phyloP scores from a whole-genome alignment of 2,329 filamentous ascomycete genomes.

The Xylariaceae sp. region DNA sequence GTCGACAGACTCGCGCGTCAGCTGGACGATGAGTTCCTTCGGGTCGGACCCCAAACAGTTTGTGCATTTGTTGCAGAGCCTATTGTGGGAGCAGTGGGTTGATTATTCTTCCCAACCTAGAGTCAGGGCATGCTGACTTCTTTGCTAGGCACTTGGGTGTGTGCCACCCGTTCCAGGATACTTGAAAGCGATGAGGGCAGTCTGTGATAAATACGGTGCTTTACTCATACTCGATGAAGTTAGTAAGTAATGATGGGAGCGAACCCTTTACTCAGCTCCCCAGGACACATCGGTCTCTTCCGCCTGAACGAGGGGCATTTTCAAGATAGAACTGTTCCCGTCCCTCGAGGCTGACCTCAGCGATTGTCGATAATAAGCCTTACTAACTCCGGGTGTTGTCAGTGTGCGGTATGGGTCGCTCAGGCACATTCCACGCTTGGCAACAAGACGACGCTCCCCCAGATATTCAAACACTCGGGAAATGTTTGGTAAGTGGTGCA shows the following conservation, averaged over 20 bases:
- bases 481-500: slow-evolving; percentile 46
- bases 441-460: slow-evolving; percentile 51
- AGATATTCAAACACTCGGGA: slow-evolving; percentile 64
- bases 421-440: slow-evolving; percentile 58
- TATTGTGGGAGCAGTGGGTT: slow-evolving; percentile 64
- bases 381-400: slow-evolving; percentile 76
- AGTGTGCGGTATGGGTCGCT: slow-evolving; percentile 64
- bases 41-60: slow-evolving; percentile 60
- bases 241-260: too few relatives aligned
- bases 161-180: slow-evolving; percentile 65
- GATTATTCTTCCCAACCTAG: too few relatives aligned
- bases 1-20: slow-evolving; percentile 58
- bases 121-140: slow-evolving; percentile 4
- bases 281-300: too few relatives aligned
- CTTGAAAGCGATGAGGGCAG: slow-evolving; percentile 59
- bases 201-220: slow-evolving; percentile 69
- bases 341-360: too few relatives aligned
- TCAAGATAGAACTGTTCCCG: too few relatives aligned
- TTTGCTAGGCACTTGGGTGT: slow-evolving; percentile 52
- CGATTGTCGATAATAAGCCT: slow-evolving; percentile 49
- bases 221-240: slow-evolving; percentile 72
- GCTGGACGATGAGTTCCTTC: slow-evolving; percentile 62
- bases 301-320: too few relatives aligned
- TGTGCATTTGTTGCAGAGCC: slow-evolving; percentile 72
- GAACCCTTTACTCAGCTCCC: too few relatives aligned